phyloP scores from a whole-genome alignment of 2,329 filamentous ascomycete genomes.

The Colletotrichum horii region DNA sequence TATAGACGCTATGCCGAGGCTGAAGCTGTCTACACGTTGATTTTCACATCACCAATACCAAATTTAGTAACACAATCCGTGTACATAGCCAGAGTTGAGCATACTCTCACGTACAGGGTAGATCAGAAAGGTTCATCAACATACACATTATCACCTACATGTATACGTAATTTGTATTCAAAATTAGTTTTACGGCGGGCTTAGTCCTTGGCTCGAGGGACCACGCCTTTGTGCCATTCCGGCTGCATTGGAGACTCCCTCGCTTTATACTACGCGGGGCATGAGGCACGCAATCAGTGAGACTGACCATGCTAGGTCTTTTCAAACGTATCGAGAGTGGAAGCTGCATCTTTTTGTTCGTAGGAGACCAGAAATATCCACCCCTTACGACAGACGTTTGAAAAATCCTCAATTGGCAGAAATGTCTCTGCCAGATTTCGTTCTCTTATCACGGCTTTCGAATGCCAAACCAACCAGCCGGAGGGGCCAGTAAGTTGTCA shows the following conservation, averaged over 20 bases:
- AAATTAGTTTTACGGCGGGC: not conserved
- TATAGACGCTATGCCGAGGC: not conserved
- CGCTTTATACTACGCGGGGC: not conserved
- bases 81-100: not conserved
- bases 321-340: not conserved
- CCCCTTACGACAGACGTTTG: accelerated
- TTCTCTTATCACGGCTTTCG: no score
- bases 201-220: no score
- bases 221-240: accelerated
- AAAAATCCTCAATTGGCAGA: not conserved
- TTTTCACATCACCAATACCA: not conserved
- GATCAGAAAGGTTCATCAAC: not conserved
- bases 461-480: no score
- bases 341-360: accelerated
- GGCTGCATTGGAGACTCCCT: not conserved
- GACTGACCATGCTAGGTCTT: not conserved
- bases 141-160: not conserved
- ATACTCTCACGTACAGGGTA: not conserved
- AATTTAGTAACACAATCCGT: not conserved
- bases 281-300: accelerated
- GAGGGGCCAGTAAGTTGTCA: no score
- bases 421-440: not conserved
- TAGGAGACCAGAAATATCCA: not conserved
- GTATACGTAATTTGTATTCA: accelerated
- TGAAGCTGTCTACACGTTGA: not conserved